Conservation (phyloP, 2,329 filamentous ascomycete genomes). For the Colletotrichum euphorbiae region DNA sequence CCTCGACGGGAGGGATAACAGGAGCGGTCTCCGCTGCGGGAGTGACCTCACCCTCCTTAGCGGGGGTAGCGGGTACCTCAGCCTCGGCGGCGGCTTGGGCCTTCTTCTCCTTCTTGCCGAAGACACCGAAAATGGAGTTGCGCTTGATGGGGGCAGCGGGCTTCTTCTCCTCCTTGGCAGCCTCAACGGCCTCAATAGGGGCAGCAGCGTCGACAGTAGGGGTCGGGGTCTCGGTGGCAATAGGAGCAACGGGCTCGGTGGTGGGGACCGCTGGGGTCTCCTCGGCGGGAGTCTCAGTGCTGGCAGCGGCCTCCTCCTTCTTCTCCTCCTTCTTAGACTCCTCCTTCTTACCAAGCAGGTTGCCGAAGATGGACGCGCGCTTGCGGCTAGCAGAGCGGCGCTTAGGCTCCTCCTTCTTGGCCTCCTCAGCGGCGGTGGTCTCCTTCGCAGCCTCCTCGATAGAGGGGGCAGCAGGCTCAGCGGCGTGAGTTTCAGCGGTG, state of each 20-base stretch:
- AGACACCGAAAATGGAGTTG: slow-evolving; percentile 68
- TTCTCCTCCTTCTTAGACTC: slow-evolving; percentile 58
- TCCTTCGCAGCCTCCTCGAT: slow-evolving; percentile 50
- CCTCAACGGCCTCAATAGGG: slow-evolving; percentile 43
- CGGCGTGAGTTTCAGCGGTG: slow-evolving; percentile 47
- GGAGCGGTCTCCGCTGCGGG: slow-evolving; percentile 63
- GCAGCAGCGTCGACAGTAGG: slow-evolving; percentile 51
- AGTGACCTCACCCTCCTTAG: slow-evolving; percentile 57
- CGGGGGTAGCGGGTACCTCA: slow-evolving; percentile 53
- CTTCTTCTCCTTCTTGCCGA: slow-evolving; percentile 71
- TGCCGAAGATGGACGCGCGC: slow-evolving; percentile 73
- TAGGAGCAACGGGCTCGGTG: slow-evolving; percentile 47
- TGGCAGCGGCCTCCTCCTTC: slow-evolving; percentile 52
- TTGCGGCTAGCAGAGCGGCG: slow-evolving; percentile 73
- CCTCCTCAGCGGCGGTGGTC: slow-evolving; percentile 48
- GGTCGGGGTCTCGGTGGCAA: slow-evolving; percentile 50
- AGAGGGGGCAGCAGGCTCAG: slow-evolving; percentile 45
- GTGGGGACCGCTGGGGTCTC: slow-evolving; percentile 47
- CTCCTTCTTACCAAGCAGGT: slow-evolving; percentile 68
- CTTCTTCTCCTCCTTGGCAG: slow-evolving; percentile 56
- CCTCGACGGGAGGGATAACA: slow-evolving; percentile 70
- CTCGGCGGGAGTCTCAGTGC: slow-evolving; percentile 47
- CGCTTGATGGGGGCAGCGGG: slow-evolving; percentile 63
- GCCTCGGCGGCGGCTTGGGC: slow-evolving; percentile 63
- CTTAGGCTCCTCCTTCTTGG: slow-evolving; percentile 69